These are phyloP conservation scores for Alternaria atra DNA, from an alignment of 2,329 filamentous ascomycete species.

Conservation along the genomic window DNA sequence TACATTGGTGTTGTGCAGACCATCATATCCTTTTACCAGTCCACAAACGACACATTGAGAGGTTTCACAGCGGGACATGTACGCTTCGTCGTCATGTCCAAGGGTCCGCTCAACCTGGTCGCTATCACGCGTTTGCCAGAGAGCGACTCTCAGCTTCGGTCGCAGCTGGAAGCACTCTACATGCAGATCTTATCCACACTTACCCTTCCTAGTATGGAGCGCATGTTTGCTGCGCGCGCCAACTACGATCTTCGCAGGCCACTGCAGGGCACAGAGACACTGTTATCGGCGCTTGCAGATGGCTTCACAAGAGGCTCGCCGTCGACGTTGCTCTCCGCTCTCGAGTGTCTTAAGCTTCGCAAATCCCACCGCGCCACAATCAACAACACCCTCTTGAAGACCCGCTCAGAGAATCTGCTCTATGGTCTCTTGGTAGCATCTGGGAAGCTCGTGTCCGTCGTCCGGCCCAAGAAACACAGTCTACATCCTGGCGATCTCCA, in stretches of 20 bases:
- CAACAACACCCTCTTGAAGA: slow-evolving; percentile 85
- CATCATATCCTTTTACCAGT: slow-evolving; percentile 95
- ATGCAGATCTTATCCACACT: slow-evolving; percentile 98
- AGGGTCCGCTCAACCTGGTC: slow-evolving; percentile 90
- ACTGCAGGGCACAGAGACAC: slow-evolving; percentile 86
- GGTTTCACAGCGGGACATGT: slow-evolving; percentile 88
- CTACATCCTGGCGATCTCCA: slow-evolving; percentile 95
- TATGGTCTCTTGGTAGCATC: slow-evolving; percentile 95
- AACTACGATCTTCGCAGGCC: slow-evolving; percentile 94
- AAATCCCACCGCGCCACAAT: slow-evolving; percentile 87
- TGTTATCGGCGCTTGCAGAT: slow-evolving; percentile 91
- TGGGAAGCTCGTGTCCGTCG: slow-evolving; percentile 91
- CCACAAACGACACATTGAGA: slow-evolving; percentile 76
- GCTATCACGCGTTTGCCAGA: slow-evolving; percentile 93
- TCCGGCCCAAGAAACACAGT: slow-evolving; percentile 92
- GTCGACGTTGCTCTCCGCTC: slow-evolving; percentile 83
- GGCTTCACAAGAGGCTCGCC: slow-evolving; percentile 93
- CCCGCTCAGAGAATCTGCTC: slow-evolving; percentile 78
- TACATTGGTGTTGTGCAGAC: slow-evolving; percentile 97
- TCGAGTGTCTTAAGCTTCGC: slow-evolving; percentile 91
- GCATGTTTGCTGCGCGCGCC: slow-evolving; percentile 87
- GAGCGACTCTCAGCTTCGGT: slow-evolving; percentile 85
- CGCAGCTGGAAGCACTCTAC: slow-evolving; percentile 91
- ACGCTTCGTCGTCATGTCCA: slow-evolving; percentile 84
- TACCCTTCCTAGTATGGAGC: slow-evolving; percentile 84